These are phyloP conservation scores for Pinus tabuliformis DNA, from an alignment of 75 land plant species.

Conservation along the genomic window DNA sequence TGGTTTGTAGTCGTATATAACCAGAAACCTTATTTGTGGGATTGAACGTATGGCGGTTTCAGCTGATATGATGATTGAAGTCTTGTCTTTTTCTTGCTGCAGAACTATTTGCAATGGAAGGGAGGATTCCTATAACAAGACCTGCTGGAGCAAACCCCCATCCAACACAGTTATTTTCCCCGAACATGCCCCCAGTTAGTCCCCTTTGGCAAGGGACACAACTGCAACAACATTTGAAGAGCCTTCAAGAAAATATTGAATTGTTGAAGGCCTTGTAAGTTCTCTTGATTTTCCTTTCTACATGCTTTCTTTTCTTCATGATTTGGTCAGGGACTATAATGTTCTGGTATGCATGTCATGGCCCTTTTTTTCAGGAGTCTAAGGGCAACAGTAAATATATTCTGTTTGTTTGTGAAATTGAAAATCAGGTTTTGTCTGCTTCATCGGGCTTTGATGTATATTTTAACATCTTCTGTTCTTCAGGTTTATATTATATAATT, in stretches of 20 bases:
- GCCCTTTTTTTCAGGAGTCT: constrained; percentile 17
- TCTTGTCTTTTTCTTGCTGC: too few relatives aligned
- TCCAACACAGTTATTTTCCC: too few relatives aligned
- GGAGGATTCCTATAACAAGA: too few relatives aligned
- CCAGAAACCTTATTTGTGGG: too few relatives aligned
- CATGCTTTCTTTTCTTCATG: constrained; percentile 10
- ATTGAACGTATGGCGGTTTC: too few relatives aligned
- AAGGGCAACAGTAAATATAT: constrained; percentile 24
- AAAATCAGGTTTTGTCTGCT: not conserved
- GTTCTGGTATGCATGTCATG: constrained; percentile 18
- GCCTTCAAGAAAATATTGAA: constrained; percentile 15
- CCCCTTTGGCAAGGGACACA: constrained; percentile 22
- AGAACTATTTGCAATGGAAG: too few relatives aligned
- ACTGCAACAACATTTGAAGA: constrained; percentile 14
- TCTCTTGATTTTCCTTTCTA: constrained; percentile 2
- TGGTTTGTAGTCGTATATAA: too few relatives aligned
- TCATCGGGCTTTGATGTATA: not conserved
- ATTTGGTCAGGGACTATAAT: constrained; percentile 3
- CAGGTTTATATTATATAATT: not conserved
- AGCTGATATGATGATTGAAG: too few relatives aligned
- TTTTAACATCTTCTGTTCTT: not conserved
- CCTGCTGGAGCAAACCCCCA: too few relatives aligned
- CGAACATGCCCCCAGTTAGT: too few relatives aligned
- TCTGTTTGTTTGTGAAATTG: not conserved
- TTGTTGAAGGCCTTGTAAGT: constrained; percentile 22